Conservation (phyloP, 345 rosid species). For the Citrus trifoliata region DNA sequence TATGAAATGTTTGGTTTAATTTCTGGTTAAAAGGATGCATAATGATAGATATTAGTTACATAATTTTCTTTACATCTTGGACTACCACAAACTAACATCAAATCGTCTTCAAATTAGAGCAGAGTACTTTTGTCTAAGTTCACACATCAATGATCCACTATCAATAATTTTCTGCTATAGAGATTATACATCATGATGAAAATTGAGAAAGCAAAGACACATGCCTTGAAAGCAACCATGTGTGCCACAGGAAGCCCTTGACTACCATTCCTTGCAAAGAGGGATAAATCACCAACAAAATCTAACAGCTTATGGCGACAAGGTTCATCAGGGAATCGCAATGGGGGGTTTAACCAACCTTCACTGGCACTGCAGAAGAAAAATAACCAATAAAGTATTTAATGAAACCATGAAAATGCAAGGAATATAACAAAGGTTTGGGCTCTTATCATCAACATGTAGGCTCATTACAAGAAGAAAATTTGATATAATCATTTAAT, state of each 20-base stretch:
- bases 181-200: neutral
- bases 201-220: neutral
- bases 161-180: neutral
- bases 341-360: constrained; percentile 93
- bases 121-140: neutral
- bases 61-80: neutral
- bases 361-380: constrained; percentile 44
- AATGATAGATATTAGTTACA: neutral
- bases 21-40: neutral
- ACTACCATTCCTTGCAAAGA: constrained; percentile 59
- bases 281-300: constrained; percentile 83
- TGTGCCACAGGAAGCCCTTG: constrained; percentile 88
- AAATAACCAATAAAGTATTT: neutral
- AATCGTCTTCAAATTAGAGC: neutral
- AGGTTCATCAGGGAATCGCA: constrained; percentile 67
- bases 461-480: neutral
- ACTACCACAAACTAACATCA: neutral
- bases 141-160: neutral
- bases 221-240: constrained; percentile 69
- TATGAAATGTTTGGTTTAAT: neutral
- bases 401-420: neutral
- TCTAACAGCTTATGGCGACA: constrained; percentile 90
- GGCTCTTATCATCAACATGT: neutral
- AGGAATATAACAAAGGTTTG: neutral
- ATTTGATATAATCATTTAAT: neutral